Percentiles rank a stretch among this genome's conserved stretches.
Conservation (phyloP, 768 basidiomycete species). For the Arthromyces matolae region DNA sequence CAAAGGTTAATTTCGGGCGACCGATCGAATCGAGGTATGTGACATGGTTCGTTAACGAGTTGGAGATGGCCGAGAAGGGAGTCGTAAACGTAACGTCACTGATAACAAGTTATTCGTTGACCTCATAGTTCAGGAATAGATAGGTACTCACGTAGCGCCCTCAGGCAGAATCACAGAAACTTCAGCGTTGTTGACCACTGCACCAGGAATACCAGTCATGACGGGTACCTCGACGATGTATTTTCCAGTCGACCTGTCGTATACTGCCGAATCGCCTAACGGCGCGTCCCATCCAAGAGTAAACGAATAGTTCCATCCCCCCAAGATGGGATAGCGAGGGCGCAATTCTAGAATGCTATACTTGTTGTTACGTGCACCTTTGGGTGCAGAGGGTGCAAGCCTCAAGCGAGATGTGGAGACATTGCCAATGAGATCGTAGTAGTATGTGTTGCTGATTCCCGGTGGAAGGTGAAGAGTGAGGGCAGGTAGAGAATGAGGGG, state of each 20-base stretch:
- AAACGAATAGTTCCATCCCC: slow-evolving; percentile 97
- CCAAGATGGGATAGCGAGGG: slow-evolving; percentile 90
- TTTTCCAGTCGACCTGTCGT: slow-evolving; percentile 56
- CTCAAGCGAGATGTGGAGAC: slow-evolving; percentile 92
- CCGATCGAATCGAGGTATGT: slow-evolving; percentile 93
- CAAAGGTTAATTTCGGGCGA: slow-evolving; percentile 72
- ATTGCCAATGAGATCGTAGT: slow-evolving; percentile 90
- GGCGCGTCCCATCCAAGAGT: slow-evolving; percentile 94
- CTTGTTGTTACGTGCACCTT: slow-evolving; percentile 47
- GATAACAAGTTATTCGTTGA: slow-evolving; percentile 4
- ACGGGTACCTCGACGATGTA: slow-evolving; percentile 83
- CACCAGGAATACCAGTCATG: slow-evolving; percentile 74
- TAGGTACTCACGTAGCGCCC: slow-evolving; percentile 78
- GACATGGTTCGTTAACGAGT: slow-evolving; percentile 59
- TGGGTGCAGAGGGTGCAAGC: slow-evolving; percentile 57
- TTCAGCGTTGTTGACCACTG: slow-evolving; percentile 78
- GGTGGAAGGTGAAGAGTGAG: slow-evolving; percentile 80
- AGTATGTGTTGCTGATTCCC: slow-evolving; percentile 80
- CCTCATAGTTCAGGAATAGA: not conserved
- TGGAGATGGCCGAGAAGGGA: slow-evolving; percentile 74
- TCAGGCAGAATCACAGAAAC: slow-evolving; percentile 85
- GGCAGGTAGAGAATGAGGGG: slow-evolving; percentile 67
- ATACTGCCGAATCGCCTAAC: slow-evolving; percentile 66
- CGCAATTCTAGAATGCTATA: slow-evolving; percentile 75
- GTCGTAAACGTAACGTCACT: slow-evolving; percentile 76